These are phyloP conservation scores for Dendrocalamus latiflorus DNA, from an alignment of 202 grass and related monocot species.

Conservation along the genomic window DNA sequence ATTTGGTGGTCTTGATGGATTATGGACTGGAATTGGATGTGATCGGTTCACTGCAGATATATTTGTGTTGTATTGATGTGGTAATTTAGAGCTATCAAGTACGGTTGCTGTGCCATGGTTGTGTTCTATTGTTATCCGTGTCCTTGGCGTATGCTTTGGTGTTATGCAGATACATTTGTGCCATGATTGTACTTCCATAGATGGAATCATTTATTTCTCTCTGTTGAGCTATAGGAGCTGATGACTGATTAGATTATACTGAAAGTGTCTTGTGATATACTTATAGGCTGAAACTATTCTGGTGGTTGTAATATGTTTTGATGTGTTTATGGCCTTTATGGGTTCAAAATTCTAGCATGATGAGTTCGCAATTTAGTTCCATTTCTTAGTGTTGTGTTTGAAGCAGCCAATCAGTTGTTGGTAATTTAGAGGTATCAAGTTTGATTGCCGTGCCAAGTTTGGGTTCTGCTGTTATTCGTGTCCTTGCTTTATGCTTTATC, in stretches of 20 bases:
- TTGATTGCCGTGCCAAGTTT: not conserved
- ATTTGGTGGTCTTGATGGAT: not conserved
- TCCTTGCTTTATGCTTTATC: not conserved
- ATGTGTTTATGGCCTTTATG: not conserved
- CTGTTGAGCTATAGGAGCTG: not conserved
- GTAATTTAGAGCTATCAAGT: not conserved
- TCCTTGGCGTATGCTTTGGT: not conserved
- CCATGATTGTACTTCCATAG: not conserved
- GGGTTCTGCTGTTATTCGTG: not conserved
- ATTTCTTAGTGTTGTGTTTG: not conserved
- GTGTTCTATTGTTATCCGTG: not conserved
- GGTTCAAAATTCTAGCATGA: not conserved
- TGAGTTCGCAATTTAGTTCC: not conserved
- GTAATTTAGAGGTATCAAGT: not conserved
- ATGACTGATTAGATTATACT: not conserved
- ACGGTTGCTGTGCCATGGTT: not conserved
- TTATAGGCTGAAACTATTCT: not conserved
- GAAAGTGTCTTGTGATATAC: not conserved
- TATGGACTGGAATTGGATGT: not conserved
- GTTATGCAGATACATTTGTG: not conserved
- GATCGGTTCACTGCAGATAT: not conserved
- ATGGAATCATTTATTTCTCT: not conserved
- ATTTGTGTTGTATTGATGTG: not conserved
- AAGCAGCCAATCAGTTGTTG: not conserved
- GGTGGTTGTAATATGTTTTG: not conserved